Percentiles rank a stretch among this genome's conserved stretches.
These are phyloP conservation scores for Parathielavia hyrcaniae DNA, from an alignment of 495 filamentous ascomycete genomes.

Conservation along the genomic window DNA sequence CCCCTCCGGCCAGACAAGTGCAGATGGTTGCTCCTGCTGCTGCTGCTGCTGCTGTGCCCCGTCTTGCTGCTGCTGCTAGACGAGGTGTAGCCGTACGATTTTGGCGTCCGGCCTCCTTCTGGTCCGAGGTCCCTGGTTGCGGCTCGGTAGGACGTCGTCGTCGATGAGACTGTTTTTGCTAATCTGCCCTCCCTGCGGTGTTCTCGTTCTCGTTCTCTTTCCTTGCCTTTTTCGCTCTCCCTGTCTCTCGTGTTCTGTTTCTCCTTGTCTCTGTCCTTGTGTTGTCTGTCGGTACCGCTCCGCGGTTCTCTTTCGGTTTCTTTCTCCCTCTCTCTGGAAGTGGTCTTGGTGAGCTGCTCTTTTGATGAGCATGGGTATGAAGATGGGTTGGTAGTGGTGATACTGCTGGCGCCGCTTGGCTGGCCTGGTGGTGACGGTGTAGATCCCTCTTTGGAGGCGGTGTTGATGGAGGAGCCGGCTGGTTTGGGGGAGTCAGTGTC, in stretches of 20 bases:
- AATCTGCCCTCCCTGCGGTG: background rate
- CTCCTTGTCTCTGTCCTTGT: background rate
- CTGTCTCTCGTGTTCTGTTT: background rate
- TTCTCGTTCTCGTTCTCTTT: background rate
- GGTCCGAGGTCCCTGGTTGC: background rate
- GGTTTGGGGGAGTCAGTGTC: background rate
- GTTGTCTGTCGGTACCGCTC: background rate
- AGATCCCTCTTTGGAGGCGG: background rate
- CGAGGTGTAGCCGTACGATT: background rate
- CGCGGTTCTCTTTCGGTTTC: background rate
- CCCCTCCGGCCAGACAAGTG: conserved; percentile 21
- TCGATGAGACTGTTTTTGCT: background rate
- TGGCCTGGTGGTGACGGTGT: background rate
- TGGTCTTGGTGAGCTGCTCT: background rate
- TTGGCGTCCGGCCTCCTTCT: background rate
- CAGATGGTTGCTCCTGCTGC: conserved; percentile 15
- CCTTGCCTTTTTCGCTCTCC: background rate
- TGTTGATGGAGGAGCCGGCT: background rate
- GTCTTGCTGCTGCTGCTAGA: background rate
- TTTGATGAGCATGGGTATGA: background rate
- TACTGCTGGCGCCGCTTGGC: conserved; percentile 3
- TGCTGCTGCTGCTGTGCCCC: background rate
- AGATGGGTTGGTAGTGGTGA: background rate
- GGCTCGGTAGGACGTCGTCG: background rate
- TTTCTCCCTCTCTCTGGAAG: background rate